Conservation (phyloP, 257 asterid species). For the Euphrasia confusa region DNA sequence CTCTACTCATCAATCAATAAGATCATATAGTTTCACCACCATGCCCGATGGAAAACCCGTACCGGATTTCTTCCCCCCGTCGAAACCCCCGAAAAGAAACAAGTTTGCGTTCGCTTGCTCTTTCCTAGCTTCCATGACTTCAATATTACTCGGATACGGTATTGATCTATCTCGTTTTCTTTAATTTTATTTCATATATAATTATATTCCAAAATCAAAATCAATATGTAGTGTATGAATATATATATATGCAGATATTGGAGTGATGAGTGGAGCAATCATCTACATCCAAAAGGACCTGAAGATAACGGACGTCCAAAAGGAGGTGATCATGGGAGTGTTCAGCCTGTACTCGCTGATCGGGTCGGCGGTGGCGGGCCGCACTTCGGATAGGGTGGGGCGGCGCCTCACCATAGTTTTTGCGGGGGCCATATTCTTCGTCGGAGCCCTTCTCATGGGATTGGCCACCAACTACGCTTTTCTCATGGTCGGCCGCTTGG, state of each 20-base stretch:
- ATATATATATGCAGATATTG: conserved; percentile 51
- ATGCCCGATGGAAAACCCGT: conserved; percentile 1
- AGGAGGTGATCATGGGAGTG: conserved; percentile 45
- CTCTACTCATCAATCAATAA: neutral
- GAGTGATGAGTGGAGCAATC: conserved; percentile 68
- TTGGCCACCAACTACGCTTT: conserved; percentile 55
- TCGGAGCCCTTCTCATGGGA: conserved; percentile 61
- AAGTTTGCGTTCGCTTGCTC: conserved; percentile 39
- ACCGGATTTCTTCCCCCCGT: conserved; percentile 26
- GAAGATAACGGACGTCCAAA: conserved; percentile 31
- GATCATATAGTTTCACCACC: neutral
- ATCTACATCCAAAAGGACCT: conserved; percentile 41
- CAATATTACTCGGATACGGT: conserved; percentile 47
- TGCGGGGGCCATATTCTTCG: conserved; percentile 53
- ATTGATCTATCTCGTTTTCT: neutral
- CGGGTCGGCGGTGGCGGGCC: conserved; percentile 63
- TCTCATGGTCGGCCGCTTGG: conserved; percentile 65
- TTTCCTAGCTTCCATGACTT: conserved; percentile 41
- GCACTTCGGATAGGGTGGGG: conserved; percentile 58
- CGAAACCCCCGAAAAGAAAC: conserved; percentile 30
- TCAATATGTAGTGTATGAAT: too few relatives aligned
- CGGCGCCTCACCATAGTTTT: conserved; percentile 55
- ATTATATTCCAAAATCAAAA: too few relatives aligned
- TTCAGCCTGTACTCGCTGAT: conserved; percentile 46
- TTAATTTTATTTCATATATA: too few relatives aligned